Conservation (phyloP, 306 rosid species). For the Argentina anserina region DNA sequence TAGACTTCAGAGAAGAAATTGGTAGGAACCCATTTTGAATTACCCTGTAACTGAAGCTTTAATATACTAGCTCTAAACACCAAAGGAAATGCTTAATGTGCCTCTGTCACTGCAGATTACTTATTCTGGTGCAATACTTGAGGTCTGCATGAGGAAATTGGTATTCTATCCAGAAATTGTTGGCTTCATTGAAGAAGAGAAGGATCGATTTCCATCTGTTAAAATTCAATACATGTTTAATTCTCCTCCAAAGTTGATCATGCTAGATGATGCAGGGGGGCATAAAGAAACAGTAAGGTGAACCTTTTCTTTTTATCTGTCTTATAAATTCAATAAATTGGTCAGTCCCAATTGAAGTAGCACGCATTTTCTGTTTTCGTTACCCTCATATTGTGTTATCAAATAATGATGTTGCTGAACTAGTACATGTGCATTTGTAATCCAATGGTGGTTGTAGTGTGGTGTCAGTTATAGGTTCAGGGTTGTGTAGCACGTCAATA, state of each 20-base stretch:
- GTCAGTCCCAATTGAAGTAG: not conserved
- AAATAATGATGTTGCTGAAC: not conserved
- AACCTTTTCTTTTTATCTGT: not conserved
- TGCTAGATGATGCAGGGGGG: slow-evolving; percentile 76
- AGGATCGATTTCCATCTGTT: slow-evolving; percentile 64
- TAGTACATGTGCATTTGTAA: not conserved
- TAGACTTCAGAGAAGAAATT: not conserved
- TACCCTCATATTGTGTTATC: not conserved
- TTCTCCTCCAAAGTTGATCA: slow-evolving; percentile 83
- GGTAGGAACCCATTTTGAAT: not conserved
- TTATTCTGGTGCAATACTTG: slow-evolving; percentile 76
- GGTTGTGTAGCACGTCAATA: not conserved
- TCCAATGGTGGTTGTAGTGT: not conserved
- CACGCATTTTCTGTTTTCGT: not conserved
- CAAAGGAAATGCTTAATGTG: not conserved
- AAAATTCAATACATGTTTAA: slow-evolving; percentile 76
- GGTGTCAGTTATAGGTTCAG: not conserved
- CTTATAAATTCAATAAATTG: not conserved
- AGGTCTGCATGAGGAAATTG: slow-evolving; percentile 95
- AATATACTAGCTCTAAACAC: not conserved
- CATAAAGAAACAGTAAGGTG: slow-evolving; percentile 86
- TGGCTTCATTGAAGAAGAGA: slow-evolving; percentile 87
- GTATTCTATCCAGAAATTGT: slow-evolving; percentile 94
- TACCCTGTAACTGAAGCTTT: not conserved
- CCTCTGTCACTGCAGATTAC: slow-evolving; percentile 46